A percentile compares a stretch with the other conserved stretches of the same genome.
phyloP scores from a whole-genome alignment of 2,329 filamentous ascomycete species.

The Cryphonectria parasitica region DNA sequence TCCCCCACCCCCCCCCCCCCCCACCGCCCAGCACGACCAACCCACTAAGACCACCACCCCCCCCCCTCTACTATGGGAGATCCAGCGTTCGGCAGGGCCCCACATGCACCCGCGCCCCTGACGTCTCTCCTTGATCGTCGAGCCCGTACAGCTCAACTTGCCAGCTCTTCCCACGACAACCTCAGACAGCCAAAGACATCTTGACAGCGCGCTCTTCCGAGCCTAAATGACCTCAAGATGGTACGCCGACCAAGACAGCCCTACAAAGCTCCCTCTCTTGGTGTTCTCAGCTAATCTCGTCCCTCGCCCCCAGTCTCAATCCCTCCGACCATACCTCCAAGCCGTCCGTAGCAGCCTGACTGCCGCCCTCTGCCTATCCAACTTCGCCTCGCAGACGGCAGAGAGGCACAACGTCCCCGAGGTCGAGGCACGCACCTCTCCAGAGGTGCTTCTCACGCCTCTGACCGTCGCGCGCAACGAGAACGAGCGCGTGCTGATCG shows the following conservation, averaged over 20 bases:
- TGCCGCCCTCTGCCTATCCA: constrained; percentile 88
- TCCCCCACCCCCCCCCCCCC: no score
- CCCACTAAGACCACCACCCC: no score
- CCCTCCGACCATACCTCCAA: constrained; percentile 92
- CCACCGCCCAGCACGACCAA: background rate
- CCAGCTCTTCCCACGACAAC: constrained; percentile 22
- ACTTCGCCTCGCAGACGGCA: constrained; percentile 96
- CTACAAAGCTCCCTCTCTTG: background rate
- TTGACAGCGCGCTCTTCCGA: constrained; percentile 19
- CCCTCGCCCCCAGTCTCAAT: constrained; percentile 73
- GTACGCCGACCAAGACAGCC: background rate
- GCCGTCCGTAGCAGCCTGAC: constrained; percentile 94
- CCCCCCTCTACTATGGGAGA: background rate
- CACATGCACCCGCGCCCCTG: constrained; percentile 15
- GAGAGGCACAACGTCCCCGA: constrained; percentile 98
- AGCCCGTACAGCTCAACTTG: constrained; percentile 13
- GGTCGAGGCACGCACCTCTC: constrained; percentile 89
- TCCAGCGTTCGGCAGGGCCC: constrained; percentile 9
- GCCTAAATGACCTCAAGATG: constrained; percentile 20
- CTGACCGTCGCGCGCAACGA: constrained; percentile 92
- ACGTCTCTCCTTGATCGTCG: constrained; percentile 14
- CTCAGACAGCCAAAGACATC: constrained; percentile 20
- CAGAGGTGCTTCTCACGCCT: constrained; percentile 91
- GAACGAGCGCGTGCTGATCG: constrained; percentile 94
- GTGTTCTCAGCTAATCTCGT: constrained; percentile 33